These are phyloP conservation scores for Crucibulum laeve DNA, from an alignment of 768 basidiomycete species.

Conservation along the genomic window DNA sequence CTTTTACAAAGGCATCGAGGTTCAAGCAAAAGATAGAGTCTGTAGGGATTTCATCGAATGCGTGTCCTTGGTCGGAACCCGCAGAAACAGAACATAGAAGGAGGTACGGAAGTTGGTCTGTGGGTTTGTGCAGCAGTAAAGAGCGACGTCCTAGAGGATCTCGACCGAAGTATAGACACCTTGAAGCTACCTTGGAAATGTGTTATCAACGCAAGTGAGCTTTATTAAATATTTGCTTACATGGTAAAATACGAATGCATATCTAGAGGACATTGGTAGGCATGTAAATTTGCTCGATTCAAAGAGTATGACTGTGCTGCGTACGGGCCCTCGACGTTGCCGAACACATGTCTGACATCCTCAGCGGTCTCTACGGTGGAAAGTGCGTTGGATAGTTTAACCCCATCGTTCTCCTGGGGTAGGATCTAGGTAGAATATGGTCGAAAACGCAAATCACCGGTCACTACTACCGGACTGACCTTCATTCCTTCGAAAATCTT, in stretches of 20 bases:
- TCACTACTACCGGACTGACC: slow-evolving; percentile 32
- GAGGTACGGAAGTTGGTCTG: slow-evolving; percentile 41
- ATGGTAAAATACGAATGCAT: slow-evolving; percentile 78
- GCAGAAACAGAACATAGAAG: slow-evolving; percentile 64
- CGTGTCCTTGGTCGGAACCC: slow-evolving; percentile 38
- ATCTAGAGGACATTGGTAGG: slow-evolving; percentile 37
- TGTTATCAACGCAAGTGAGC: slow-evolving; percentile 1
- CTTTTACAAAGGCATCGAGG: slow-evolving; percentile 16
- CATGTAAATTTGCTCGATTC: background rate
- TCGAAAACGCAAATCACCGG: background rate
- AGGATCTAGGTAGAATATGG: slow-evolving; percentile 36
- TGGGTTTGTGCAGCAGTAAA: slow-evolving; percentile 67
- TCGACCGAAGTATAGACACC: slow-evolving; percentile 64
- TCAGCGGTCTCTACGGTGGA: slow-evolving; percentile 23
- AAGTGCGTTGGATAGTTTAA: slow-evolving; percentile 38
- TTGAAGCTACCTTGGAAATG: slow-evolving; percentile 30
- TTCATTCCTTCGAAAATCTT: slow-evolving; percentile 78
- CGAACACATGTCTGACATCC: slow-evolving; percentile 49
- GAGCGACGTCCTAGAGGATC: slow-evolving; percentile 87
- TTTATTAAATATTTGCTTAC: slow-evolving; percentile 31
- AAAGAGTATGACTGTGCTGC: slow-evolving; percentile 19
- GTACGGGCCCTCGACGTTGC: slow-evolving; percentile 77
- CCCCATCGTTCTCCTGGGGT: slow-evolving; percentile 69
- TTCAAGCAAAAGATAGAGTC: slow-evolving; percentile 53
- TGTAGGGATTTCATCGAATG: slow-evolving; percentile 62